phyloP scores from a whole-genome alignment of 768 basidiomycete genomes.

The Macrolepiota dolichaula region DNA sequence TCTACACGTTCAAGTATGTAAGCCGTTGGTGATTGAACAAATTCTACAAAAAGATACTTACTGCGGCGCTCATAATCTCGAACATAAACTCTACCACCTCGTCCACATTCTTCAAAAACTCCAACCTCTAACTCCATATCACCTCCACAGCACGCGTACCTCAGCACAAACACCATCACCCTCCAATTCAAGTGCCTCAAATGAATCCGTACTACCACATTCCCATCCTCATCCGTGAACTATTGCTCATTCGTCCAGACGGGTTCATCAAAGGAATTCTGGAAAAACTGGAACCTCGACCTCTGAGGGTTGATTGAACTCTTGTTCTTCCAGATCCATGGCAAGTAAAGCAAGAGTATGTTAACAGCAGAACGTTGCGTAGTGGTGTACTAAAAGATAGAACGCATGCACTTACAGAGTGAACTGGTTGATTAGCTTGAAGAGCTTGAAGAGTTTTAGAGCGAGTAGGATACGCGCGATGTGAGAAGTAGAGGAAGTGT shows the following conservation, averaged over 20 bases:
- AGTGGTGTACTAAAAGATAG: no score
- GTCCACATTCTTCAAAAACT: constrained; percentile 63
- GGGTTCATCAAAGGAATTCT: constrained; percentile 74
- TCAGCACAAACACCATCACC: constrained; percentile 71
- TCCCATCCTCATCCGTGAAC: constrained; percentile 12
- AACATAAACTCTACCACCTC: constrained; percentile 85
- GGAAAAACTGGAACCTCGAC: constrained; percentile 82
- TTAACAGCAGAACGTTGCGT: no score
- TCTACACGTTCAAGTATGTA: constrained; percentile 38
- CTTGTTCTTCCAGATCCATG: no score
- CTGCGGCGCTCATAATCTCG: constrained; percentile 80
- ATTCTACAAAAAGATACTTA: constrained; percentile 31
- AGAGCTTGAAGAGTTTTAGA: no score
- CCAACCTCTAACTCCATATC: constrained; percentile 57
- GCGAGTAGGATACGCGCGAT: no score
- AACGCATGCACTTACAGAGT: no score
- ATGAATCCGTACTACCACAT: constrained; percentile 56
- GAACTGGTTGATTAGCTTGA: no score
- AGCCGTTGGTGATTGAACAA: neutral
- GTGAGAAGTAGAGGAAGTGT: no score
- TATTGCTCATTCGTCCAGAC: constrained; percentile 77
- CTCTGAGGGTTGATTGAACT: no score
- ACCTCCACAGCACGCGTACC: constrained; percentile 73
- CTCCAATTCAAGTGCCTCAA: constrained; percentile 72
- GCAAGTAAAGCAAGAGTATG: no score